Base-by-base conservation (phyloP, 2,329 filamentous ascomycete species). In the Zelopaecilomyces penicillatus region DNA sequence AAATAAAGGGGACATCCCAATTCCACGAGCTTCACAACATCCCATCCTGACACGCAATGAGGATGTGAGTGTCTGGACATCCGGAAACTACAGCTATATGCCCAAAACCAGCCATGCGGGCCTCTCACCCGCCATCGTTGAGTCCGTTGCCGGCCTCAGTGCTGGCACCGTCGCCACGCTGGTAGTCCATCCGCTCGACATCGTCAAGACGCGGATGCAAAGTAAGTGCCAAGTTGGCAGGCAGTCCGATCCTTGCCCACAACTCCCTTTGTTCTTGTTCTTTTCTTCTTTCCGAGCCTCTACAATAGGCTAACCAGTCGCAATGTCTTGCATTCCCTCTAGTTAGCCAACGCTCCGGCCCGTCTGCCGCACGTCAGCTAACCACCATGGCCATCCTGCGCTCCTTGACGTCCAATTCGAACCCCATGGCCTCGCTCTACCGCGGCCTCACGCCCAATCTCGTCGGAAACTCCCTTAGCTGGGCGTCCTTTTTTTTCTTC, bases 191-290 rank as follows among this genome's bases (percentile, higher is more conserved):
- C 93, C 93, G 30, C 80, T 98, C 48, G 93, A 98, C 68, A 82
- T 98, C 52, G 82, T 97, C 62, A 98, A 98, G 74, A 97, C 91
- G 49, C 85, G 93, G 52, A 81, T 98, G 61, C 93, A 98, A 70
- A 82, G 87, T 89, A 69, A 47, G 69, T 60, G 19, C 19, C 19
- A 19, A 19, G 19, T 19, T 19, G 19, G 19, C 19, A 19, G 34
- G 26, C 11, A 6, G 41, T n/a, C 28, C 30, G 11, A 9, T 27
- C 10, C 19, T 39, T n/a, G 42, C 19, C 26, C 32, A n/a, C 28
- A 4, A 45, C 34, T 40, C 37, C 26, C 12, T 26, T 29, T n/a
- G n/a, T 5, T 29, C 30, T n/a, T 1, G 7, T 12, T 3, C 11
- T 32, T 27, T n/a, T 12, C 6, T 41, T 29, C 30, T 34, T 19